Percentiles rank a stretch among this genome's conserved stretches.
phyloP scores from a whole-genome alignment of 2,329 filamentous ascomycete species.

The Triangularia verruculosa region DNA sequence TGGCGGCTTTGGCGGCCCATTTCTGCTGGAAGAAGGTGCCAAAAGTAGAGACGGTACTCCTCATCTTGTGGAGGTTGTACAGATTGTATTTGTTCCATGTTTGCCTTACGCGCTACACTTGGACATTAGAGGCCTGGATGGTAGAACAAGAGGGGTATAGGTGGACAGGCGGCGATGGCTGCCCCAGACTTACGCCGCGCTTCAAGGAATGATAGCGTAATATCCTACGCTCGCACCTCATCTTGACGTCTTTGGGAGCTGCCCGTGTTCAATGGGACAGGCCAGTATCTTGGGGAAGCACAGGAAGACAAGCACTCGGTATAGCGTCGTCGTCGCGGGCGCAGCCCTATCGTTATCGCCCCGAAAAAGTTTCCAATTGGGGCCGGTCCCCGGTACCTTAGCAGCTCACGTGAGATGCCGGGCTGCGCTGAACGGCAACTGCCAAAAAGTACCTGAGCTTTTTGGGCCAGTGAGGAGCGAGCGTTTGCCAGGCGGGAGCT shows the following conservation, averaged over 20 bases:
- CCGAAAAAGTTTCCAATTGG: slow-evolving; percentile 12
- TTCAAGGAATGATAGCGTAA: slow-evolving; percentile 66
- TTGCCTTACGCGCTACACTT: slow-evolving; percentile 77
- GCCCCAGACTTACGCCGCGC: slow-evolving; percentile 53
- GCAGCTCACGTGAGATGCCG: slow-evolving; percentile 17
- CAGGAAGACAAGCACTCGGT: neutral
- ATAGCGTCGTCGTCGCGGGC: neutral
- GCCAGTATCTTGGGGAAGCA: neutral
- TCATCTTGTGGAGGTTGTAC: slow-evolving; percentile 72
- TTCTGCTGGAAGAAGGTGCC: slow-evolving; percentile 96
- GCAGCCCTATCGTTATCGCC: neutral
- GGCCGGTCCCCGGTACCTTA: slow-evolving; percentile 4
- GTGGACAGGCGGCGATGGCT: slow-evolving; percentile 4
- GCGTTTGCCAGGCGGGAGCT: slow-evolving; percentile 7
- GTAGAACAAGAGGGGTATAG: slow-evolving; percentile 4
- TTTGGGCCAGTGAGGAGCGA: neutral
- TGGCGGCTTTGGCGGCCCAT: slow-evolving; percentile 83
- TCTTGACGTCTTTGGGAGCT: neutral
- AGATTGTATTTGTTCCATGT: slow-evolving; percentile 98
- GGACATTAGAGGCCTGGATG: slow-evolving; percentile 11
- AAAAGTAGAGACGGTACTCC: slow-evolving; percentile 39
- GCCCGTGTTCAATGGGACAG: neutral
- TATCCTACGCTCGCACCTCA: slow-evolving; percentile 46
- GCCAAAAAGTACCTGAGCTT: neutral
- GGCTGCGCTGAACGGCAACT: neutral